A percentile compares a stretch with the other conserved stretches of the same genome.
phyloP scores from a whole-genome alignment of 495 filamentous ascomycete species.

The Articulospora tetracladia region DNA sequence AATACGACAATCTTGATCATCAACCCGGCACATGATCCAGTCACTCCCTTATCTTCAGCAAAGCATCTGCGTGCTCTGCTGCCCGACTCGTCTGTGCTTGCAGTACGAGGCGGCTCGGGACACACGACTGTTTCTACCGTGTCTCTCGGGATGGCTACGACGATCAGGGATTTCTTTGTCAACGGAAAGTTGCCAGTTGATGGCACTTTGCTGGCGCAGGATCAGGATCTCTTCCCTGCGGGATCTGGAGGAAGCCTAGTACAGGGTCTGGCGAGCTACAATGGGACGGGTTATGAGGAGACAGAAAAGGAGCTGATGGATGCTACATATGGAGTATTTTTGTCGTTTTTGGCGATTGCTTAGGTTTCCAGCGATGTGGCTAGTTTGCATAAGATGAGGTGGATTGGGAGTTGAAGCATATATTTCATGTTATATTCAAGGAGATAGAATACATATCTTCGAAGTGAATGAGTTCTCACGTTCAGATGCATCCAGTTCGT shows the following conservation, averaged over 20 bases:
- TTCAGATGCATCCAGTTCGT: too few relatives aligned
- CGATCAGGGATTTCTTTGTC: background rate
- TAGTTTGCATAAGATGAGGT: too few relatives aligned
- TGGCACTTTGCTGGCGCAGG: background rate
- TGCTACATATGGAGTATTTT: background rate
- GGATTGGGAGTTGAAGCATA: too few relatives aligned
- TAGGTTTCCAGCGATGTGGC: too few relatives aligned
- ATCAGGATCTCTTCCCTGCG: background rate
- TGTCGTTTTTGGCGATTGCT: background rate
- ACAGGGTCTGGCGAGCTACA: background rate
- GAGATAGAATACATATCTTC: too few relatives aligned
- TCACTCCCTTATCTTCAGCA: background rate
- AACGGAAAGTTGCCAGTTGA: background rate
- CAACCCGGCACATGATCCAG: background rate
- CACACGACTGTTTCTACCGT: background rate
- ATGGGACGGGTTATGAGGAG: background rate
- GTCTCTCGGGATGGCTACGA: background rate
- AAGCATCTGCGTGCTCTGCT: background rate
- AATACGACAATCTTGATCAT: background rate
- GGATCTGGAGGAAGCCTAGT: background rate
- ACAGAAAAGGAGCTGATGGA: background rate
- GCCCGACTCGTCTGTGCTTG: background rate
- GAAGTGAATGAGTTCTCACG: too few relatives aligned
- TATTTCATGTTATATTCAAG: too few relatives aligned
- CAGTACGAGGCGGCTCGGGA: background rate